Evolutionary conservation across 441 rosid species (phyloP), one percentile per base, ranked within the genome.

Genomic region (Flueggea neowawraea): DNA sequence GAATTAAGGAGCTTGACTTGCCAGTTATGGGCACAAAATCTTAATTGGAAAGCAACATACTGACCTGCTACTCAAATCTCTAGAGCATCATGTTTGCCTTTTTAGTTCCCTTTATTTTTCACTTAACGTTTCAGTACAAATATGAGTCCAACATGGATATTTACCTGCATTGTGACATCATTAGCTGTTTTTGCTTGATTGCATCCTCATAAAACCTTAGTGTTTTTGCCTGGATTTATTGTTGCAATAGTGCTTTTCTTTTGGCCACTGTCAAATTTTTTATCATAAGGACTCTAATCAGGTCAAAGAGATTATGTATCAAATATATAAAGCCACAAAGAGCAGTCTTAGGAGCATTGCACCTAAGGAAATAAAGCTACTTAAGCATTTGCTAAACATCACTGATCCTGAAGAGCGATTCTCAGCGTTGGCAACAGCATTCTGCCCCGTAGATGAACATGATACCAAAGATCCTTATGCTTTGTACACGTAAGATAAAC

Each of bases 341-440:
- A 88, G 85, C 79, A 81, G 94, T 67, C 87, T 90, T 14, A 84
- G 91, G 74, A 82, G 96, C 80, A 87, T 93, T 47, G 79, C 89
- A 13, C 97, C 98, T 0, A 88, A 90, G 78, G 97, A 93, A 68
- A 74, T 93, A 75, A 93, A 83, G 77, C 80, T 93, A 44, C 71
- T 90, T 8, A 93, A 90, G 82, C 70, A 93, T 70, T 79, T 90
- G 55, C 84, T 93, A 57, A 90, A 90, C 81, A 85, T 93, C 55
- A 74, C 80, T 55, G 97, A 90, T 69, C 98, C 98, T 8, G 97
- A 93, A 74, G 97, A 88, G 79, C 81, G 97, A 48, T 90, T 94
- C 75, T 84, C 95, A 15, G 96, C 97, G 12, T 73, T 94, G 68
- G 98, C 98, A 70, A 84, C 84, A 58, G 86, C 93, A 17, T 93